These are phyloP conservation scores for Exophiala oligosperma DNA, from an alignment of 2,329 filamentous ascomycete genomes.

Conservation along the genomic window DNA sequence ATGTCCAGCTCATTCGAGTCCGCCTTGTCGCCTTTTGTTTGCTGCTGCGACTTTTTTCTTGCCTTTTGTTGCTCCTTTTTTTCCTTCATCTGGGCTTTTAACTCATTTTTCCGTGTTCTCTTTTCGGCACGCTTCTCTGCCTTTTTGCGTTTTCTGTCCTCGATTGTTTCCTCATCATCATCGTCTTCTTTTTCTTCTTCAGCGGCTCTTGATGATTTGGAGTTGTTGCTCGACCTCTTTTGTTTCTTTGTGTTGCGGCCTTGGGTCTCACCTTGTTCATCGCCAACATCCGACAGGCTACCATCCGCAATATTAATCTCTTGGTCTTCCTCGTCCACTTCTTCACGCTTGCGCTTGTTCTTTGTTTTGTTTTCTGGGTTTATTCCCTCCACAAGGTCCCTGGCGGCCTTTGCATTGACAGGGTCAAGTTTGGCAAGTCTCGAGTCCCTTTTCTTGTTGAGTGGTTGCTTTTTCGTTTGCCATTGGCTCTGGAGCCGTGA, in stretches of 20 bases:
- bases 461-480: conserved; percentile 93
- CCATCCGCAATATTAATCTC: conserved; percentile 37
- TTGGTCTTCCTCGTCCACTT: conserved; percentile 51
- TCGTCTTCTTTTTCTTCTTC: conserved; percentile 42
- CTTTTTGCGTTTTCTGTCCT: conserved; percentile 41
- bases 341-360: conserved; percentile 74
- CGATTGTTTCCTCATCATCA: conserved; percentile 48
- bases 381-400: conserved; percentile 86
- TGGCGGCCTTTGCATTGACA: conserved; percentile 84
- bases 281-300: conserved; percentile 6
- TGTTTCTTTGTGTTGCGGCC: conserved; percentile 21
- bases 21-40: conserved; percentile 31
- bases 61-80: conserved; percentile 41
- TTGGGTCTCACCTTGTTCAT: conserved; percentile 15
- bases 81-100: conserved; percentile 34
- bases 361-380: conserved; percentile 65
- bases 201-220: conserved; percentile 33
- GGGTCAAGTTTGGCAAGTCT: conserved; percentile 89
- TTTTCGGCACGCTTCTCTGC: conserved; percentile 50
- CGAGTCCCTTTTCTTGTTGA: conserved; percentile 78
- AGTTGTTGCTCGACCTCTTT: conserved; percentile 26
- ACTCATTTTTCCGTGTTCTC: conserved; percentile 38
- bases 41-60: conserved; percentile 33
- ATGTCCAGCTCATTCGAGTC: conserved; percentile 25
- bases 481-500: conserved; percentile 72